Base-by-base conservation (phyloP, 352 stramenopile genomes). In the Pythium brassicae region DNA sequence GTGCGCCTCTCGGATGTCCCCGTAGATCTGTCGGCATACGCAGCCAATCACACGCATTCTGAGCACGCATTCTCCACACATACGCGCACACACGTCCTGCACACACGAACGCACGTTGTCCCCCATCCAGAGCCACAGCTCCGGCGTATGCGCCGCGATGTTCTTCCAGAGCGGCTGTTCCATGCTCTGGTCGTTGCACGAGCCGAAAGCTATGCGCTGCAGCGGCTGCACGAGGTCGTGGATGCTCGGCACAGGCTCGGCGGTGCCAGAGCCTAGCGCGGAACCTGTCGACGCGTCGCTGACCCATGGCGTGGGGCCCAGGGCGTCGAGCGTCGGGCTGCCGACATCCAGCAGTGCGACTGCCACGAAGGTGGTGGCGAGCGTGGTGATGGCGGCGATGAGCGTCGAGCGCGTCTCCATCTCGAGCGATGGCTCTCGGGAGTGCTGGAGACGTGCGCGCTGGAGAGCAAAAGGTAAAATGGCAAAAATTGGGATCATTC, bases 71-170 rank as follows among this genome's bases (percentile, higher is more conserved):
- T 23, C 26, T 23, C 37, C 9, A 19, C 4, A 50, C 45, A 40
- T 17, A 35, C 23, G n/a, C n/a, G 11, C 23, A 37, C 27, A 8
- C 10, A 34, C 27, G 56, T n/a, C 15, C 54, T 7, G 22, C 29
- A 27, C 26, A 48, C 34, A 23, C 19, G 3, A 9, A 63, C 61
- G 56, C 53, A 94, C 83, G 48, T 92, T 94, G 69, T 95, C 85
- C 62, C 85, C 85, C 78, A 95, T 89, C 85, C 85, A 95, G 59
- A 95, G 29, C 81, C 81, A 95, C 14, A 93, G 65, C 27, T 95
- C 76, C 2, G 82, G 79, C 12, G 86, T 49, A 43, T 89, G 69
- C 3, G 61, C 62, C 11, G 65, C 63, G 49, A 95, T 93, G 25
- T 65, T 69, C 10, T 58, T 32, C 85, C 85, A 95, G 58, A 95